Evolutionary conservation across 2,329 filamentous ascomycete species (phyloP), one percentile per base, ranked within the genome.

Genomic region (Dactylonectria estremocensis): DNA sequence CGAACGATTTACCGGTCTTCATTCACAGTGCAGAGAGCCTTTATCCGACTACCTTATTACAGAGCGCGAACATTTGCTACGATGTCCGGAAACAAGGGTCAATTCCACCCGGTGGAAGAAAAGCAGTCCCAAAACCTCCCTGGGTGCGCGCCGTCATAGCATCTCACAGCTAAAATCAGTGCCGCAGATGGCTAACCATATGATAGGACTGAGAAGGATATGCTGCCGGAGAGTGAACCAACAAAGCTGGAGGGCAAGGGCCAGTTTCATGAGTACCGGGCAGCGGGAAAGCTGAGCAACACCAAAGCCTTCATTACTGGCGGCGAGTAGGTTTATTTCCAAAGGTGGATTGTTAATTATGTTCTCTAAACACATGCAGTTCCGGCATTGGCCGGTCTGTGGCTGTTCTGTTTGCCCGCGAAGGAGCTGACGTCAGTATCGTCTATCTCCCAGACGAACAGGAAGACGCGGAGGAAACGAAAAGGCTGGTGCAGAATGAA

Each of bases 401-500:
- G 2, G 87, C 87, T 0, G 81, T 89, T 1, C 77, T 90, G 2
- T 88, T 88, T 77, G 88, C 88, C 0, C 82, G 86, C 9, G 88
- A 90, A 73, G 88, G 88, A 2, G 86, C 88, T 14, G 84, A 89
- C 69, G 80, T 89, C 53, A 86, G 82, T 24, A 88, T 90, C 65
- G 83, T 85, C 16, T 87, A 89, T 69, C 82, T 89, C 1, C 85
- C 85, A 2, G 84, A 87, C 31, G 88, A 90, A 78, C 80, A 90
- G 69, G 75, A 82, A 20, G 88, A 90, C 62, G 88, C 88, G 0
- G 78, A 89, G 57, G 82, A 84, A 9, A 89, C 87, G 2, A 86
- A 87, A 71, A 79, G 79, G 37, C 74, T 85, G 70, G 84, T 90
- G 1, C 85, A 89, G 70, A 81, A 83, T 45, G 85, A 87, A 63